Evolutionary conservation across 2,329 filamentous ascomycete species (phyloP).

Genomic region (Aspergillus sp.): DNA sequence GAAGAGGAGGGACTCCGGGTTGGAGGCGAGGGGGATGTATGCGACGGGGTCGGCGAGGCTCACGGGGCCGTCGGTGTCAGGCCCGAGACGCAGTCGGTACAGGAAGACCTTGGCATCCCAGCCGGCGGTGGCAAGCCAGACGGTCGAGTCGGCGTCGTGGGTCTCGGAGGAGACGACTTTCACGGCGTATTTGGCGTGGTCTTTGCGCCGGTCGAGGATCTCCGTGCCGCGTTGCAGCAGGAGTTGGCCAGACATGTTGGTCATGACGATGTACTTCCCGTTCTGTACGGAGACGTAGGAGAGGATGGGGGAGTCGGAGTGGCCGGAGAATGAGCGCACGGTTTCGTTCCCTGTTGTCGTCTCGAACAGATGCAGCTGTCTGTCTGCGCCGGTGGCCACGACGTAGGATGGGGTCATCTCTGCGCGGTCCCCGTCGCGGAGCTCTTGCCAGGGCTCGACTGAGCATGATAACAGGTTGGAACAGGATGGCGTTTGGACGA

Average conservation of each 20-base stretch:
- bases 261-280: slow-evolving; percentile 48
- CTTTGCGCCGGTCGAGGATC: slow-evolving; percentile 50
- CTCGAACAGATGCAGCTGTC: slow-evolving; percentile 48
- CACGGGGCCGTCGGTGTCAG: slow-evolving; percentile 8
- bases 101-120: slow-evolving; percentile 60
- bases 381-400: slow-evolving; percentile 48
- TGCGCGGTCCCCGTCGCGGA: slow-evolving; percentile 4
- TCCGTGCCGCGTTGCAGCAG: slow-evolving; percentile 47
- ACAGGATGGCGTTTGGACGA: slow-evolving; percentile 45
- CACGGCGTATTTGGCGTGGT: slow-evolving; percentile 61
- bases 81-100: slow-evolving; percentile 38
- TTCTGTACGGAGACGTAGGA: slow-evolving; percentile 46
- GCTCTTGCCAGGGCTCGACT: slow-evolving; percentile 37
- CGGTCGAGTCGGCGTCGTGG: slow-evolving; percentile 19
- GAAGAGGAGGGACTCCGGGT: slow-evolving; percentile 59
- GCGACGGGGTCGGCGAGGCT: slow-evolving; percentile 27
- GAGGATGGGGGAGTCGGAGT: slow-evolving; percentile 50
- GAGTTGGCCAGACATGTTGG: slow-evolving; percentile 60
- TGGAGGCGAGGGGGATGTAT: slow-evolving; percentile 42
- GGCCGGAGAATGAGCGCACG: slow-evolving; percentile 24
- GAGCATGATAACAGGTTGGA: slow-evolving; percentile 55
- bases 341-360: slow-evolving; percentile 18
- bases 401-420: slow-evolving; percentile 26
- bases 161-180: slow-evolving; percentile 46
- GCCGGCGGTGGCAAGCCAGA: slow-evolving; percentile 57